Evolutionary conservation across 2,329 filamentous ascomycete genomes (phyloP).

Genomic region (Fulvia fulva): DNA sequence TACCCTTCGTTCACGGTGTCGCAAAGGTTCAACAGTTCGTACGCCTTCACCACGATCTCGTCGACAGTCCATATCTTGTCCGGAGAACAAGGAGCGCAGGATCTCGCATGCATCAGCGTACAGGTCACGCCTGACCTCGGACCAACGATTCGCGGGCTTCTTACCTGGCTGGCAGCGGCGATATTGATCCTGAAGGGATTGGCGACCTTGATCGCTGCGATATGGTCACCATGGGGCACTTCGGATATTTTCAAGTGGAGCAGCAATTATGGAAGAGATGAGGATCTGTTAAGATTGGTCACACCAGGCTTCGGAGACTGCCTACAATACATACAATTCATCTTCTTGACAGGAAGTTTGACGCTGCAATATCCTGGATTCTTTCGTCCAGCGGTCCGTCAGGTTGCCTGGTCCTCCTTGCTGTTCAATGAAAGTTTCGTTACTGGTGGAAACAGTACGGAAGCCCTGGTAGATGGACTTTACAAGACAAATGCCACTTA

Average conservation of each 20-base stretch:
- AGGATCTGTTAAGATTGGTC: slow-evolving; percentile 83
- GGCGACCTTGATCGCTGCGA: slow-evolving; percentile 77
- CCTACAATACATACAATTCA: slow-evolving; percentile 92
- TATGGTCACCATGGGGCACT: slow-evolving; percentile 91
- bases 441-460: slow-evolving; percentile 60
- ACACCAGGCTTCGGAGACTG: slow-evolving; percentile 97
- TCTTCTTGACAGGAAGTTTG: slow-evolving; percentile 80
- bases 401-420: slow-evolving; percentile 80
- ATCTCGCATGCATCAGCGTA: slow-evolving; percentile 77
- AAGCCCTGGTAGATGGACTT: slow-evolving; percentile 75
- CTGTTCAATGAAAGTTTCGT: slow-evolving; percentile 94
- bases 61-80: slow-evolving; percentile 71
- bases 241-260: slow-evolving; percentile 90
- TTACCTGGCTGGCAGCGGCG: slow-evolving; percentile 72
- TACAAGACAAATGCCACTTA: slow-evolving; percentile 75
- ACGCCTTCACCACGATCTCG: slow-evolving; percentile 78
- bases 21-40: slow-evolving; percentile 74
- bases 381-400: slow-evolving; percentile 86
- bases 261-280: slow-evolving; percentile 94
- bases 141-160: slow-evolving; percentile 58
- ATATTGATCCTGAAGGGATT: slow-evolving; percentile 75
- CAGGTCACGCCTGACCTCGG: slow-evolving; percentile 81
- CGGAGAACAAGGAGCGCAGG: slow-evolving; percentile 60
- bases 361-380: slow-evolving; percentile 88
- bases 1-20: slow-evolving; percentile 71